phyloP scores from a whole-genome alignment of 139 green algal genomes.

The Gonium pectorale region DNA sequence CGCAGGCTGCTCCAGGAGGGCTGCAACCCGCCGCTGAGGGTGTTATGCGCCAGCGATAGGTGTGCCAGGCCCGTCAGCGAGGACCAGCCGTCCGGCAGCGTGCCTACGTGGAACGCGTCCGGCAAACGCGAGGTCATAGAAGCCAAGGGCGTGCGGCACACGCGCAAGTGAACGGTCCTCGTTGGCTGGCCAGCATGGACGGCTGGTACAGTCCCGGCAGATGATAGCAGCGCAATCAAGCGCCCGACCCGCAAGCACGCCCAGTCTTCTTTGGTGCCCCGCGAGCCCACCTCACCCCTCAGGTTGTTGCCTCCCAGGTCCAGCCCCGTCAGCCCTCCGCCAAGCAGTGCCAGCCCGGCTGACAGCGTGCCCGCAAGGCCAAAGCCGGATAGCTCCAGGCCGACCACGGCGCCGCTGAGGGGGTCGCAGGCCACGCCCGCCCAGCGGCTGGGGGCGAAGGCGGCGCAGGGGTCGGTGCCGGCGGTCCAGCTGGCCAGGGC shows the following conservation, averaged over 20 bases:
- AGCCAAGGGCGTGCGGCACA: too few relatives aligned
- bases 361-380: not conserved
- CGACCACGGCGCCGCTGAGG: not conserved
- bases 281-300: not conserved
- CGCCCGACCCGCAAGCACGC: too few relatives aligned
- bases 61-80: not conserved
- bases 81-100: slow-evolving; percentile 9
- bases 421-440: not conserved
- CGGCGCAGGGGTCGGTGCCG: slow-evolving; percentile 25
- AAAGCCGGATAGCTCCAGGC: not conserved
- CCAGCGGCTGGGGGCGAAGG: not conserved
- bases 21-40: not conserved
- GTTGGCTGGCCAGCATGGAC: too few relatives aligned
- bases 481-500: slow-evolving; percentile 1
- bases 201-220: too few relatives aligned
- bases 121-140: too few relatives aligned
- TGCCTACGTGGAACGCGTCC: not conserved
- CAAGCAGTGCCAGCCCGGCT: not conserved
- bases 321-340: not conserved
- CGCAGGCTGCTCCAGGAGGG: not conserved
- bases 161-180: too few relatives aligned
- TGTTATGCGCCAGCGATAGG: not conserved
- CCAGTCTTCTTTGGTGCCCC: too few relatives aligned
- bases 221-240: too few relatives aligned
- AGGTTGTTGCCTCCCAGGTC: slow-evolving; percentile 5